phyloP scores from a whole-genome alignment of 345 rosid genomes.

The Boechera divaricarpa region DNA sequence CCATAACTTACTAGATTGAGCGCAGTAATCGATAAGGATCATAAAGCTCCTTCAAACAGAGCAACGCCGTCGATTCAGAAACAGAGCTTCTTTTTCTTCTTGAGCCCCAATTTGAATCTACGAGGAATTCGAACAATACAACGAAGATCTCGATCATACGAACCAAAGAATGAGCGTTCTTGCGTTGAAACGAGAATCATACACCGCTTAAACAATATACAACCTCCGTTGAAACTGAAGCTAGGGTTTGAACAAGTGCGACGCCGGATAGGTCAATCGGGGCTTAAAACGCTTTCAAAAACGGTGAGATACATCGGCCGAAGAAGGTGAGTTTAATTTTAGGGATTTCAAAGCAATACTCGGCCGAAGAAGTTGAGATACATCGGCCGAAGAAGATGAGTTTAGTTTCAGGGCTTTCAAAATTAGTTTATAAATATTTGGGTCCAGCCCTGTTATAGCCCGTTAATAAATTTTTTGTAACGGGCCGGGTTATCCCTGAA shows the following conservation, averaged over 20 bases:
- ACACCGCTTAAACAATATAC: constrained; percentile 56
- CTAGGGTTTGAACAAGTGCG: constrained; percentile 68
- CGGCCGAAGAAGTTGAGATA: no score
- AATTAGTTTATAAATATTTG: no score
- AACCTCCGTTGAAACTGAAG: constrained; percentile 63
- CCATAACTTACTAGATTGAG: constrained; percentile 90
- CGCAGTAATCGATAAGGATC: constrained; percentile 79
- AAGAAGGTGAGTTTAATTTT: no score
- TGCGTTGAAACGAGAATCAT: constrained; percentile 65
- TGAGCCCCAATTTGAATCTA: constrained; percentile 52
- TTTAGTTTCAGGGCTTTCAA: no score
- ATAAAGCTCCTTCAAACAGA: constrained; percentile 90
- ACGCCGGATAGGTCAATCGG: constrained; percentile 82
- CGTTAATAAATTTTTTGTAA: no score
- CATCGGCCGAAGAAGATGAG: no score
- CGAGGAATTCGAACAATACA: constrained; percentile 65
- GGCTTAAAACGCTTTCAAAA: constrained; percentile 75
- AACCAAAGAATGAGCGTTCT: constrained; percentile 74
- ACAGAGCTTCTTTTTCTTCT: not conserved
- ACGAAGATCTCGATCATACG: constrained; percentile 74
- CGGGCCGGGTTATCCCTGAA: no score
- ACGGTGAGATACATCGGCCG: constrained; percentile 55
- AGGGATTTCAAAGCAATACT: no score
- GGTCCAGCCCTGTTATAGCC: no score
- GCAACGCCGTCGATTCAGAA: constrained; percentile 49